Evolutionary conservation across 306 rosid species (phyloP), one percentile per base, ranked within the genome.

Genomic region (Purshia tridentata): DNA sequence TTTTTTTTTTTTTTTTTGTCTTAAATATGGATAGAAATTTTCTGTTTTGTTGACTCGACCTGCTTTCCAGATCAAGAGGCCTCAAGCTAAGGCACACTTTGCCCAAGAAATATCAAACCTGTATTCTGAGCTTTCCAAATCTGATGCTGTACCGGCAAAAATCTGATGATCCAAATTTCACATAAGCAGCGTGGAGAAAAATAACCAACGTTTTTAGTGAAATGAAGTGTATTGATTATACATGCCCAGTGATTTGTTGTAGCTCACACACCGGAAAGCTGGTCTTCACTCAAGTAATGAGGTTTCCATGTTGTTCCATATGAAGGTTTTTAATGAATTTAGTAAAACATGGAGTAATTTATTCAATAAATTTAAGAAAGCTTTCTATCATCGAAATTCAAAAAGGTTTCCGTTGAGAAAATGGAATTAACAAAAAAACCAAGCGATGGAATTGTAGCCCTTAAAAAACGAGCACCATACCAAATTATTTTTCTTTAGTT

Each of bases 21-120:
- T 50, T 58, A 64, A 42, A 61, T 60, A 18, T 29, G 1, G 35
- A 3, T 3, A 1, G 35, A 29, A 29, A 29, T 29, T 29, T 29
- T 29, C 35, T 29, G 35, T 49, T 74, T 48, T 72, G 63, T 72
- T 51, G 60, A 60, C 45, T 69, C 23, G 53, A 52, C 72, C 56
- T 18, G 4, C 23, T 73, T 51, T 42, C 37, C 90, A 92, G 98
- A 74, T 92, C 63, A 92, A 92, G 79, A 92, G 98, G 77, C 88
- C 92, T 80, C 97, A 88, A 81, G 96, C 97, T 1, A 88, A 86
- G 84, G 89, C 84, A 60, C 77, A 84, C 81, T 92, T 90, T 53
- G 84, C 83, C 37, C 72, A 77, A 70, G 87, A 82, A 64, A 92
- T 90, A 83, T 80, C 98, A n/a, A 72, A 80, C 6, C 90, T 92